Evolutionary conservation across 495 filamentous ascomycete species (phyloP), one percentile per base, ranked within the genome.

Genomic region (Xanthoparmelia taractica): DNA sequence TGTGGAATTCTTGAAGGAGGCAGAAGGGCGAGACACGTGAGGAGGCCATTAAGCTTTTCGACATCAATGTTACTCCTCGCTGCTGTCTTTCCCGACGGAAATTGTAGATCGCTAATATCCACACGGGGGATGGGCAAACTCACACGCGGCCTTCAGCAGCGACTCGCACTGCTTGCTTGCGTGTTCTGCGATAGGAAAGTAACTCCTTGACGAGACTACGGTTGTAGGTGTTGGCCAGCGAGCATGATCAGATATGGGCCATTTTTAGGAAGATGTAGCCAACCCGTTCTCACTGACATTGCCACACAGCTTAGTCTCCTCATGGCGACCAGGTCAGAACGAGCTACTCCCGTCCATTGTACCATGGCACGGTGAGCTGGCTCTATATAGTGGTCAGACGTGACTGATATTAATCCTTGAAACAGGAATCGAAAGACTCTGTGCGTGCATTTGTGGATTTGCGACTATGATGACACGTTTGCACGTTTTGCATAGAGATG

Each of bases 1-100:
- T 27, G 71, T 83, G 36, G 80, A 82, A 47, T 90, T 88, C 65
- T 67, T 90, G n/a, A 77, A 78, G 29, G 79, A 83, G 15, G 77
- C 80, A 65, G 83, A 87, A 33, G 50, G 33, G 52, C 13, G 36
- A 57, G 55, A 61, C 23, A 55, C 57, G 37, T 61, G 57, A 54
- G 63, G 50, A 33, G 29, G 15, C 29, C 33, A 33, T 31, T 29
- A 12, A 54, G 29, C 50, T 12, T 33, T 20, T 6, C 4, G 15
- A 31, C 0, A 31, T 18, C 31, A 29, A 27, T 2, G 25, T 10
- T 31, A 52, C 48, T 18, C 48, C 31, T 15, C 48, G 17, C 2
- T 33, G 48, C 48, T 20, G 2, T 4, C 13, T n/a, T 33, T 33
- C 27, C 33, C 50, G 3, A 54, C 50, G 17, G 17, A 31, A 34